A percentile compares a stretch with the other conserved stretches of the same genome.
phyloP scores from a whole-genome alignment of 116 monocot genomes.

The Trichopus zeylanicus region DNA sequence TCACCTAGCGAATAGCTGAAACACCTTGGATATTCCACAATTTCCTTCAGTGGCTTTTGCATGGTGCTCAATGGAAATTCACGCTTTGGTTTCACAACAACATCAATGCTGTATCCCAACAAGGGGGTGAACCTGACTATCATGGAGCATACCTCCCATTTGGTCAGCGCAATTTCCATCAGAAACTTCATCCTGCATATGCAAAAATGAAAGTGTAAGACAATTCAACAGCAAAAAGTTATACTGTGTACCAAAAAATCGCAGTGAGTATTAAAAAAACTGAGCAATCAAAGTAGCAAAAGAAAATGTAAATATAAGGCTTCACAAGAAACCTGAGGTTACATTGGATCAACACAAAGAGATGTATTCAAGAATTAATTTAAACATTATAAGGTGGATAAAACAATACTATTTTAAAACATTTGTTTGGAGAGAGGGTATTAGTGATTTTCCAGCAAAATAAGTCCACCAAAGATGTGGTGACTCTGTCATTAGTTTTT shows the following conservation, averaged over 20 bases:
- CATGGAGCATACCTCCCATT: slow-evolving; percentile 71
- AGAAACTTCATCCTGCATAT: slow-evolving; percentile 68
- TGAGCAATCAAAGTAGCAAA: too few relatives aligned
- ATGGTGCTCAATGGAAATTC: slow-evolving; percentile 64
- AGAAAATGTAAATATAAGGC: too few relatives aligned
- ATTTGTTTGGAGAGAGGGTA: too few relatives aligned
- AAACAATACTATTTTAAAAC: too few relatives aligned
- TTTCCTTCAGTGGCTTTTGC: slow-evolving; percentile 62
- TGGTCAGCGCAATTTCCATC: slow-evolving; percentile 52
- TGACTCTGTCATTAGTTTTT: too few relatives aligned
- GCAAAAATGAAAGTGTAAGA: neutral
- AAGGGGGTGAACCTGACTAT: slow-evolving; percentile 78
- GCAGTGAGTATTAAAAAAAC: neutral
- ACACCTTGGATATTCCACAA: slow-evolving; percentile 90
- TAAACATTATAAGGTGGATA: too few relatives aligned
- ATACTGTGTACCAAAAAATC: too few relatives aligned
- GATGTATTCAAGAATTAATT: too few relatives aligned
- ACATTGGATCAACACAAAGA: too few relatives aligned
- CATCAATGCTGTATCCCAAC: slow-evolving; percentile 79
- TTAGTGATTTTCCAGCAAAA: too few relatives aligned
- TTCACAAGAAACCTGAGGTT: too few relatives aligned
- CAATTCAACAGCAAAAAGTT: neutral
- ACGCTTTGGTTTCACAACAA: slow-evolving; percentile 76
- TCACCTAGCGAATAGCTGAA: slow-evolving; percentile 93
- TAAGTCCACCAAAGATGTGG: too few relatives aligned